These are phyloP conservation scores for Pestalotiopsis fici DNA, from an alignment of 2,329 filamentous ascomycete genomes.

Conservation along the genomic window DNA sequence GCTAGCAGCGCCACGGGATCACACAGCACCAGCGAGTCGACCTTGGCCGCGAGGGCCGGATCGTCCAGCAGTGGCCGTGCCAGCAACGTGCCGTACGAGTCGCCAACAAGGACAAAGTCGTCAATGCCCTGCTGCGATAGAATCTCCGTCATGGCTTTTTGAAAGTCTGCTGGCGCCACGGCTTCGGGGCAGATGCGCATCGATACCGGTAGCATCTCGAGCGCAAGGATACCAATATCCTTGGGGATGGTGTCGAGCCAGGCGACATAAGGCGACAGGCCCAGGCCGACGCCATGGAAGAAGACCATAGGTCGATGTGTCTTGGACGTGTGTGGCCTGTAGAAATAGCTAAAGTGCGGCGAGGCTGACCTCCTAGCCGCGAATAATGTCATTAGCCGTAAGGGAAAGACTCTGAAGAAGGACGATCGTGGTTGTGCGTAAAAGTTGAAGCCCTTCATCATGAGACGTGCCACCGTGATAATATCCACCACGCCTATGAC, in stretches of 20 bases:
- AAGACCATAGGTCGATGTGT: conserved; percentile 13
- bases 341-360: conserved; percentile 11
- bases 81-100: conserved; percentile 16
- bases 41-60: conserved; percentile 5
- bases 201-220: conserved; percentile 13
- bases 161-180: conserved; percentile 15
- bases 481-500: conserved; percentile 15
- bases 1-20: conserved; percentile 13
- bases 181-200: conserved; percentile 11
- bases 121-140: conserved; percentile 11
- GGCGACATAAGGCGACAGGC: conserved; percentile 8
- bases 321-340: conserved; percentile 10
- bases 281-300: conserved; percentile 13
- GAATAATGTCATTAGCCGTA: conserved; percentile 14
- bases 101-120: conserved; percentile 11
- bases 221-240: conserved; percentile 11
- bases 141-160: conserved; percentile 16
- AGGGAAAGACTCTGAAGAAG: conserved; percentile 19
- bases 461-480: background rate
- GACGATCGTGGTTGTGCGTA: conserved; percentile 17
- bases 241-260: conserved; percentile 14
- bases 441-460: conserved; percentile 16
- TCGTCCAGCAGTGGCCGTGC: conserved; percentile 13
- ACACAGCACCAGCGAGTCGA: conserved; percentile 12
- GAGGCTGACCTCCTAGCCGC: conserved; percentile 2